Base-by-base conservation (phyloP, 2,329 filamentous ascomycete genomes). In the Teratosphaeriaceae sp. region DNA sequence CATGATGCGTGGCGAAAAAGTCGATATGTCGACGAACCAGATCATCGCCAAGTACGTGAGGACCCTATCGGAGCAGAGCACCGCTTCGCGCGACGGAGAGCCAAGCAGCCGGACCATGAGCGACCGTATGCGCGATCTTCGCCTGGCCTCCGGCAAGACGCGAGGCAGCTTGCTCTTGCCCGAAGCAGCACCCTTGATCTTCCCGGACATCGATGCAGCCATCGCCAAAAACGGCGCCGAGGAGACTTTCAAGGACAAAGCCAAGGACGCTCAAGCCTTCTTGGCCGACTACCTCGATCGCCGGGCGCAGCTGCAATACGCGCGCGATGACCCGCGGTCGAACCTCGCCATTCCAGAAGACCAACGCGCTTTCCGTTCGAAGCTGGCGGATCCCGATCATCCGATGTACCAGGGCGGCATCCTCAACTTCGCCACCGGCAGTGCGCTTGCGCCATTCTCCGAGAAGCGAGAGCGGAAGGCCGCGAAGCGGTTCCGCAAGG, bases 331-430 rank as follows among this genome's bases (percentile, higher is more conserved):
- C 42, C 71, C 70, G 0, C 62, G 60, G 31, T 67, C 64, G n/a
- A 49, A 56, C 1, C 53, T 75, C 1, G 55, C 61, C 11, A 53
- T 58, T 46, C 53, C 47, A 48, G 49, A 54, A 58, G 45, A 52
- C 53, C 29, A 60, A 39, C 55, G 59, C 1, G 56, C 61, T 19
- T 75, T 76, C 48, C 59, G 61, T 0, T 73, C 69, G 3, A 63
- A 71, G 18, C 74, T 70, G 50, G 66, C 68, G 6, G 73, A 79
- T 47, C 74, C 74, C 1, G 72, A 67, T 45, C 69, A 76, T 47
- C 65, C 72, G 0, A 70, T 68, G 24, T 73, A 68, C 49, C 72
- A 64, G 21, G 74, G 74, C 2, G 67, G 65, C 5, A 55, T 75
- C 7, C 51, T 75, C 2, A 62, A 66, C 0, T 53, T 76, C 2